These are phyloP conservation scores for Solanum hybrid DNA, from an alignment of 305 asterid species.

Conservation along the genomic window DNA sequence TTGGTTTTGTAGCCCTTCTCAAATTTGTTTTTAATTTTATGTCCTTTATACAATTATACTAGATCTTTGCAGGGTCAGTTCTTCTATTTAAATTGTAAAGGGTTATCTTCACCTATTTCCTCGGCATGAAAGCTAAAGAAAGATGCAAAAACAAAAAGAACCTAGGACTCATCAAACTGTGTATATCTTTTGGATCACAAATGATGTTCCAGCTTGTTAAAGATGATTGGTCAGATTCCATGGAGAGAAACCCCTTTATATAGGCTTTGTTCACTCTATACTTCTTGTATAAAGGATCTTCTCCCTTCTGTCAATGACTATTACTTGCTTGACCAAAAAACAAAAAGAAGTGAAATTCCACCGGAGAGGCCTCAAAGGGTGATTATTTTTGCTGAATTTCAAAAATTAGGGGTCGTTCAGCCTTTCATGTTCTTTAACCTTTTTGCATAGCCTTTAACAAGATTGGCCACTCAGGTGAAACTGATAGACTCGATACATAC, in stretches of 20 bases:
- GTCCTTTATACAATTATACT: background rate
- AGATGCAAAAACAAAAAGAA: background rate
- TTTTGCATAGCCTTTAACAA: background rate
- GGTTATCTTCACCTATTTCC: background rate
- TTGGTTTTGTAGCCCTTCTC: background rate
- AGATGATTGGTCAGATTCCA: background rate
- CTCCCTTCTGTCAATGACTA: background rate
- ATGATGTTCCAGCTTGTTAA: background rate
- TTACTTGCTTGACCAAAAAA: background rate
- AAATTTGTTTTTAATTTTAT: background rate
- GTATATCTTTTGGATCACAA: background rate
- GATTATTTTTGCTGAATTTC: background rate
- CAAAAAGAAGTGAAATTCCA: background rate
- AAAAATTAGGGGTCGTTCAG: background rate
- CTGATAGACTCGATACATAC: background rate
- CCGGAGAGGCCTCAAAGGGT: background rate
- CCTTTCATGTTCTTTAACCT: background rate
- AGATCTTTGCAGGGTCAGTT: background rate
- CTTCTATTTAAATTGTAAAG: background rate
- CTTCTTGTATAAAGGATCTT: background rate
- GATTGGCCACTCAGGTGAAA: background rate
- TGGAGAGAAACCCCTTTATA: background rate
- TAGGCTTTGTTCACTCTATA: background rate
- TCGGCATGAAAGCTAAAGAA: background rate
- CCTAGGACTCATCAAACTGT: background rate